Base-by-base conservation (phyloP, 441 rosid species). In the Pelargonium fulgidum region DNA sequence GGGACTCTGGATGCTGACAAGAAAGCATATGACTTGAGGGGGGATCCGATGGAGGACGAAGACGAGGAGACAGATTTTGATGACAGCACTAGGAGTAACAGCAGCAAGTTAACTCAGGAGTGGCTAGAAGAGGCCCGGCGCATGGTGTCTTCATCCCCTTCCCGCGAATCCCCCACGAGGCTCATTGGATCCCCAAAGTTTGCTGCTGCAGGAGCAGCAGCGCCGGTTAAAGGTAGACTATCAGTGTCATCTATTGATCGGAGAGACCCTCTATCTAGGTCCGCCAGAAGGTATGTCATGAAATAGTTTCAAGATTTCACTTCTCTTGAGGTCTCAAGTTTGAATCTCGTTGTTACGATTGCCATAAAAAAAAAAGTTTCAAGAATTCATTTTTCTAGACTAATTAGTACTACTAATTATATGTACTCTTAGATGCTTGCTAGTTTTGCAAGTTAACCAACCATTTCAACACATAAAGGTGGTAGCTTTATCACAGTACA, bases 41-140 rank as follows among this genome's bases (percentile, higher is more conserved):
- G 88, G 0, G 63, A 9, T 39, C 65, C 10, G 48, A 68, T 26
- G 72, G 81, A 75, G 0, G 78, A 75, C 0, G 78, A 82, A 33
- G 81, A 81, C 3, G 79, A 73, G 39, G 39, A 33, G 39, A 33
- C 39, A 0, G 80, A 77, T 39, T 88, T 86, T 41, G 93, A 88
- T 64, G 79, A 76, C 36, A 85, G 89, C 73, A 81, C 73, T 0
- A 81, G 90, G 73, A 87, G 88, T 68, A 76, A 80, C 68, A 83
- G 86, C 82, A 74, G 89, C 77, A 81, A 72, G 76, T 54, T 75
- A 45, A 86, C 93, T 7, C 77, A 78, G 75, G 85, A 85, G 54
- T 86, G 89, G 93, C 76, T 87, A 0, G 84, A 84, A 56, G 86
- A 86, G 74, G 93, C 89, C 26, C 81, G 73, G 70, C 83, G 75